phyloP scores from a whole-genome alignment of 495 filamentous ascomycete species.

The Stereocaulon alpinum region DNA sequence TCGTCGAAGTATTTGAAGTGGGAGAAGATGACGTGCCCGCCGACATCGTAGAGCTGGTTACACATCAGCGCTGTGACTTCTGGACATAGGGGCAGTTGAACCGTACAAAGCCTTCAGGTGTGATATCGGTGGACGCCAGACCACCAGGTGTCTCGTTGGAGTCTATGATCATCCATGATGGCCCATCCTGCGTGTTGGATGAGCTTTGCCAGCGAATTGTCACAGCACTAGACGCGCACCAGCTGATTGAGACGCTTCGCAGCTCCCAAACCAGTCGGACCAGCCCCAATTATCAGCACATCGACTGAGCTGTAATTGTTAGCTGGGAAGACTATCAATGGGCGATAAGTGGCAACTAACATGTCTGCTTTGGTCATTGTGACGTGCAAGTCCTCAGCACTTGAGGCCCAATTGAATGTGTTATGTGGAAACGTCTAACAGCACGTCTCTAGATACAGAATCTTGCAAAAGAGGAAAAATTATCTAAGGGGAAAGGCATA shows the following conservation, averaged over 20 bases:
- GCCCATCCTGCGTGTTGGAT: slow-evolving; percentile 50
- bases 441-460: neutral
- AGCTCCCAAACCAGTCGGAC: slow-evolving; percentile 91
- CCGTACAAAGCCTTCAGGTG: slow-evolving; percentile 95
- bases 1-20: slow-evolving; percentile 99
- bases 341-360: slow-evolving; percentile 1
- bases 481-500: neutral
- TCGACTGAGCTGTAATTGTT: slow-evolving; percentile 68
- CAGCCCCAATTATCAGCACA: slow-evolving; percentile 96
- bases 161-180: slow-evolving; percentile 95
- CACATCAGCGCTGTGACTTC: neutral
- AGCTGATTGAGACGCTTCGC: slow-evolving; percentile 96
- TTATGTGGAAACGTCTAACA: neutral
- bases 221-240: slow-evolving; percentile 44
- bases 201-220: slow-evolving; percentile 10
- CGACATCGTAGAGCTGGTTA: slow-evolving; percentile 89
- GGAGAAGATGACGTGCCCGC: slow-evolving; percentile 99
- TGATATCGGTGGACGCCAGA: slow-evolving; percentile 93
- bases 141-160: slow-evolving; percentile 88
- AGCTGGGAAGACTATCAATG: neutral
- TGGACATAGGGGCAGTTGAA: neutral
- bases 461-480: neutral
- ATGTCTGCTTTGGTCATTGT: slow-evolving; percentile 13
- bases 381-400: neutral
- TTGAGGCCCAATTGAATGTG: neutral